Conservation (phyloP, 257 asterid genomes). For the Solanum neorickii region DNA sequence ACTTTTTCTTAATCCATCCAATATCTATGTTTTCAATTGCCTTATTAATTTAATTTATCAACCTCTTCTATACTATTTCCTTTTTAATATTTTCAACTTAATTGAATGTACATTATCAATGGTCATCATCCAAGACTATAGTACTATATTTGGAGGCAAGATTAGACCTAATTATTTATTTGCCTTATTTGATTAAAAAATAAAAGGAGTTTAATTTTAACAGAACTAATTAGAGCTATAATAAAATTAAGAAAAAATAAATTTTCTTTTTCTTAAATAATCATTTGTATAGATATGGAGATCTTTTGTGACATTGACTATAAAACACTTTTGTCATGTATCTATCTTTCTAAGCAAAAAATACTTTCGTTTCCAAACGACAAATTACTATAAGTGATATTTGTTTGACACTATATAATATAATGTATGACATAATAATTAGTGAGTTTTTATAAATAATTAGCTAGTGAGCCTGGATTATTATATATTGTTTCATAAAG, state of each 20-base stretch:
- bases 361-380: not conserved
- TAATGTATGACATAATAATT: no score
- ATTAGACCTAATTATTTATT: not conserved
- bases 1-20: not conserved
- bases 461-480: not conserved
- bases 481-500: no score
- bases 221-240: not conserved
- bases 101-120: not conserved
- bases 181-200: not conserved
- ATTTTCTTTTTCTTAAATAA: not conserved
- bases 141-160: not conserved
- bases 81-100: not conserved
- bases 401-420: not conserved
- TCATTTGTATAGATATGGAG: not conserved
- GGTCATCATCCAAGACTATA: not conserved
- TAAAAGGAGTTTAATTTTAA: not conserved
- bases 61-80: not conserved
- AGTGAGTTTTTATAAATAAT: not conserved
- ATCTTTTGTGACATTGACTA: no score
- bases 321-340: not conserved
- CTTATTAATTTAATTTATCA: not conserved
- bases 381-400: not conserved
- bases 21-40: not conserved
- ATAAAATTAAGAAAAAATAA: not conserved
- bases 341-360: not conserved